Conservation (phyloP, 75 land plant genomes). For the Picea glauca region DNA sequence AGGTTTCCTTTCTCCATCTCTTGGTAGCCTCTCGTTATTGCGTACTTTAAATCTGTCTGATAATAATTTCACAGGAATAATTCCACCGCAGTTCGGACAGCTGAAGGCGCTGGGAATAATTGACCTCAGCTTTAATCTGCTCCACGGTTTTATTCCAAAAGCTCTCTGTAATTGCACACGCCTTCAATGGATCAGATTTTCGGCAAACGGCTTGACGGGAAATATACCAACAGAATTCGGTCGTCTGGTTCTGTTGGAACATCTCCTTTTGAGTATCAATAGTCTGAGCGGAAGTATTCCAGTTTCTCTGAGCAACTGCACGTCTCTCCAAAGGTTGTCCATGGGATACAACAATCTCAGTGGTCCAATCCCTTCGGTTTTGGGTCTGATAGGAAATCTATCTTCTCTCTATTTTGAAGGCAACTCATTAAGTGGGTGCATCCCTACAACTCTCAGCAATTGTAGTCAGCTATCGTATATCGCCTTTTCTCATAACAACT, state of each 20-base stretch:
- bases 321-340: conserved; percentile 37
- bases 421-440: conserved; percentile 21
- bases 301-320: conserved; percentile 16
- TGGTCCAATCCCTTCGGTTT: conserved; percentile 38
- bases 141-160: neutral
- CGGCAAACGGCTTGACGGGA: no score
- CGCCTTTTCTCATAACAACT: conserved; percentile 58
- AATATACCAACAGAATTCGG: neutral
- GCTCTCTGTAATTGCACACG: no score
- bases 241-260: neutral
- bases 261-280: no score
- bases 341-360: conserved; percentile 35
- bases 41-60: conserved; percentile 42
- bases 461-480: conserved; percentile 41
- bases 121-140: conserved; percentile 40
- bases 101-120: conserved; percentile 30
- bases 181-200: no score
- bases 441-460: conserved; percentile 43
- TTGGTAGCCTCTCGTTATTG: no score
- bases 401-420: conserved; percentile 46
- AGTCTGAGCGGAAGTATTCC: conserved; percentile 26
- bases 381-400: conserved; percentile 42
- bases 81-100: conserved; percentile 37
- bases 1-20: no score
- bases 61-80: conserved; percentile 36